Base-by-base conservation (phyloP, 108 stramenopile genomes). In the Cylindrotheca closterium region DNA sequence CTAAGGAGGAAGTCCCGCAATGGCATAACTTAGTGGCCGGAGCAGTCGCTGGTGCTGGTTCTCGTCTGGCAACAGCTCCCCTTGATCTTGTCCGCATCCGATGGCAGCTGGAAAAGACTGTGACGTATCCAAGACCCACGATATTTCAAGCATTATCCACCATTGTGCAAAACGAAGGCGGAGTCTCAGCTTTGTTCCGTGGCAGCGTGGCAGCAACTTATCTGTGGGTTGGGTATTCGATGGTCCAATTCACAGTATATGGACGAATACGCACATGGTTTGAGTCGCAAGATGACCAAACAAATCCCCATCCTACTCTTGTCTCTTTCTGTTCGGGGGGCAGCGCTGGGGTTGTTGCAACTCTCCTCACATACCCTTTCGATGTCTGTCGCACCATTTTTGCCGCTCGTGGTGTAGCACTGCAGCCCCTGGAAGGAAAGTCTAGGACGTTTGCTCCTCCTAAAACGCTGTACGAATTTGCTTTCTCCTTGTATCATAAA, bases 71-170 rank as follows among this genome's bases (percentile, higher is more conserved):
- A n/a, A 94, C 91, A 10, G 96, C 94, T 25, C 97, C 97, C 34
- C 65, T 98, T 17, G 97, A 98, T 67, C 69, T 96, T 18, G 58
- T 96, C 23, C 92, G 95, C 51, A 98, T 98, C 33, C 83, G 97
- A 55, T 73, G 80, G 25, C 95, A 95, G 54, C 60, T 93, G 19
- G 72, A 79, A 22, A 59, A 79, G 0, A 32, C 62, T 7, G 61
- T 60, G 30, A 71, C 73, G 5, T 64, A 77, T 46, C 50, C 68
- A 8, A 24, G 65, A 8, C 70, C 69, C 18, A 50, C 51, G 48
- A 15, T 74, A 4, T 58, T 58, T 63, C 18, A 23, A 23, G 46
- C 48, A 7, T 80, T 71, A 49, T 32, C 34, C 30, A 48, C 51
- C 12, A 85, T 92, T 49, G 81, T 89, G 7, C 64, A 71, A 67